Evolutionary conservation across 2,329 filamentous ascomycete genomes (phyloP), one percentile per base, ranked within the genome.

Genomic region (Ilyonectria sp.): DNA sequence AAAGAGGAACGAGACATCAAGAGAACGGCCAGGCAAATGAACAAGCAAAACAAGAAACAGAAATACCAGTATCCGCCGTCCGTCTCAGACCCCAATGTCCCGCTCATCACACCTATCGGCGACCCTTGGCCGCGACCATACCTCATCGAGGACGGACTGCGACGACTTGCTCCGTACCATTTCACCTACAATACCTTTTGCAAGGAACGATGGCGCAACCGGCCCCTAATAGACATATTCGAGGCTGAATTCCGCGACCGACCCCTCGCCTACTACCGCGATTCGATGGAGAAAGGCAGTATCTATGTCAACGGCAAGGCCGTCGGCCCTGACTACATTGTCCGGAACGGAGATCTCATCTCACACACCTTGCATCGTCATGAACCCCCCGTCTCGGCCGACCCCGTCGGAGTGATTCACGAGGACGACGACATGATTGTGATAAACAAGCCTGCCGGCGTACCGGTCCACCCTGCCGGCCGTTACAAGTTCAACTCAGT

Each of bases 401-500:
- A 93, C 47, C 89, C 93, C 0, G 92, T 99, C 56, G 89, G 89
- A 17, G 88, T 98, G 52, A 90, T 99, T 44, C 93, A 97, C 81
- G 96, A 99, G 81, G 94, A 97, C 74, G 90, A 97, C 52, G 92
- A 95, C 72, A 92, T 99, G 85, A 92, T 99, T 66, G 95, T 98
- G 69, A 97, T 99, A 79, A 94, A 98, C 83, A 99, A 99, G 81
- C 96, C 96, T 0, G 92, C 95, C 0, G 96, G 96, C 7, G 91
- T 99, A 46, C 96, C 96, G 0, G 96, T 99, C 0, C 96, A 99
- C 80, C 94, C 96, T 6, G 95, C 96, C 1, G 96, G 96, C 6
- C 91, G 96, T 55, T 99, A 99, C 85, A 94, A 95, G 80, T 97
- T 93, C 86, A 99, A 99, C 82, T 95, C 94, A 1, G 89, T 99